Evolutionary conservation across 192 early-diverging fungal species (phyloP).

Genomic region (Allomyces javanicus): DNA sequence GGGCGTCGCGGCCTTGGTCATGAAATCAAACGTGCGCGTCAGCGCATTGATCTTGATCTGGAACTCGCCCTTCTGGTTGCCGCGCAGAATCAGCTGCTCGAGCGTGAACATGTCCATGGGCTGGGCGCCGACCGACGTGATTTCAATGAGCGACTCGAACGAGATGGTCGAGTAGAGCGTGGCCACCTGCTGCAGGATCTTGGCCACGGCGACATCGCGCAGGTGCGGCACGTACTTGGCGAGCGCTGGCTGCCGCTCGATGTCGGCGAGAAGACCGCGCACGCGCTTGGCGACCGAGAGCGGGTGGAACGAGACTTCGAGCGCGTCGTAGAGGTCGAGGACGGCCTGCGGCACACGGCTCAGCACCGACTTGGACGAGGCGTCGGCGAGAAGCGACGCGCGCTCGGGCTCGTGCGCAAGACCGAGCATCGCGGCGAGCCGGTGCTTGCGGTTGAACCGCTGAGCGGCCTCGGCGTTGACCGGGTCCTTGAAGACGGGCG

Average conservation of each 20-base stretch:
- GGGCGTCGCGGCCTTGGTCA: constrained; percentile 57
- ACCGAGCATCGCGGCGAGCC: constrained; percentile 74
- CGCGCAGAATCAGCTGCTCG: constrained; percentile 98
- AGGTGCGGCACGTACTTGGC: constrained; percentile 80
- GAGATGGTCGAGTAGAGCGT: constrained; percentile 96
- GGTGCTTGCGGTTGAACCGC: constrained; percentile 52
- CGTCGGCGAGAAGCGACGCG: constrained; percentile 74
- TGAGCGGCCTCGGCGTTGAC: constrained; percentile 46
- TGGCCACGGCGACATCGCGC: constrained; percentile 90
- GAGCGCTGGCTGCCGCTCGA: constrained; percentile 46
- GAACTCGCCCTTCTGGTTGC: constrained; percentile 87
- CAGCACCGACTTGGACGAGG: constrained; percentile 68
- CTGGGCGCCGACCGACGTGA: constrained; percentile 71
- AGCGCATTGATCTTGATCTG: constrained; percentile 87
- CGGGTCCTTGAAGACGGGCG: constrained; percentile 83
- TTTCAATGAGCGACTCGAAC: constrained; percentile 75
- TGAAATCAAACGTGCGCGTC: constrained; percentile 74
- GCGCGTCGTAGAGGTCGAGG: constrained; percentile 76
- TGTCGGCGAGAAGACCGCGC: constrained; percentile 54
- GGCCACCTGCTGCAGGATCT: constrained; percentile 89
- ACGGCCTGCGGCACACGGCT: constrained; percentile 70
- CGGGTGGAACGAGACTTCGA: constrained; percentile 98
- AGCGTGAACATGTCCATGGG: constrained; percentile 42
- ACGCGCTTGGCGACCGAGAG: constrained; percentile 95
- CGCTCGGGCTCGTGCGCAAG: constrained; percentile 66